Percentiles rank a stretch among this genome's conserved stretches.
phyloP scores from a whole-genome alignment of 805 yeast species.

The Candida qinlingensis region DNA sequence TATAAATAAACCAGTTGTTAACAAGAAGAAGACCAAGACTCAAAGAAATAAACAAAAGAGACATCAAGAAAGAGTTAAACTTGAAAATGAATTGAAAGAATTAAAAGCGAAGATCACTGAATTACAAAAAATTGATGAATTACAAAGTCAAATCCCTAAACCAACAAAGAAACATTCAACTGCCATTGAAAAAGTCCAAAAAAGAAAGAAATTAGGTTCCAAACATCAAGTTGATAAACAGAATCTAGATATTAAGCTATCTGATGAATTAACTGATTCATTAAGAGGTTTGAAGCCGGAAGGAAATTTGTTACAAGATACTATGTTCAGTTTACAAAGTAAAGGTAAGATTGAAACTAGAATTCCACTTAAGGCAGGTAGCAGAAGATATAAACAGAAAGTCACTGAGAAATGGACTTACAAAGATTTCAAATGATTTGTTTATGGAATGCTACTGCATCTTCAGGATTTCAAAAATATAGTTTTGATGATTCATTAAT shows the following conservation, averaged over 20 bases:
- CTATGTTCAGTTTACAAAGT: conserved; percentile 75
- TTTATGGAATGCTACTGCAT: neutral
- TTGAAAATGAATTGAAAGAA: conserved; percentile 52
- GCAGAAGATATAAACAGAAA: conserved; percentile 65
- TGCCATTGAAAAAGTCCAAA: conserved; percentile 28
- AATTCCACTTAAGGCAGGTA: conserved; percentile 49
- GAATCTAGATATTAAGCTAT: conserved; percentile 68
- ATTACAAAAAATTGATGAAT: conserved; percentile 41
- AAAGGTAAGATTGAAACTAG: conserved; percentile 86
- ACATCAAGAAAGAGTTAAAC: conserved; percentile 51
- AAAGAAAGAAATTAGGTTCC: conserved; percentile 37
- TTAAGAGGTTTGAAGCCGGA: conserved; percentile 83
- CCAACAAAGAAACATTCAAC: conserved; percentile 16
- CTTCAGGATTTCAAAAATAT: no score
- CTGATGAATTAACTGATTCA: conserved; percentile 84
- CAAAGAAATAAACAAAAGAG: conserved; percentile 69
- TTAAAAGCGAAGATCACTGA: conserved; percentile 58
- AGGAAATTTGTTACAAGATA: conserved; percentile 79
- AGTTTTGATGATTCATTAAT: no score
- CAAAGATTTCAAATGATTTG: conserved; percentile 67
- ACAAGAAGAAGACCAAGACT: conserved; percentile 68
- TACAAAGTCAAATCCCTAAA: conserved; percentile 26
- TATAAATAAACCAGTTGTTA: conserved; percentile 61
- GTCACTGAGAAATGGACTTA: conserved; percentile 90
- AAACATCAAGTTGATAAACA: conserved; percentile 42